Evolutionary conservation across 257 asterid genomes (phyloP), one percentile per base, ranked within the genome.

Genomic region (Gentiana dahurica): DNA sequence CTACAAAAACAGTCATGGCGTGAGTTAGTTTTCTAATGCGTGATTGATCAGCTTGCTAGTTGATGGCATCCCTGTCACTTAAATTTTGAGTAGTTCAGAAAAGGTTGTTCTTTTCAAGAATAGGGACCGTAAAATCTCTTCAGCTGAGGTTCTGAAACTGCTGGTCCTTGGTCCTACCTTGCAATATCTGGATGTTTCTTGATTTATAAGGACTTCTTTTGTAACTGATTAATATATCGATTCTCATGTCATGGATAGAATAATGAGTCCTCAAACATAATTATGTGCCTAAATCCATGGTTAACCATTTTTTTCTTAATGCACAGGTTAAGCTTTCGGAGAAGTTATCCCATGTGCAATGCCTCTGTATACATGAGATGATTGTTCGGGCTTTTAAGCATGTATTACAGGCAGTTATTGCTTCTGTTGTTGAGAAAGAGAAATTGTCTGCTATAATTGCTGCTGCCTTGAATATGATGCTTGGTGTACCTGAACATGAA

Each of bases 291-390:
- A 45, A 61, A 72, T 64, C 56, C 44, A 46, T 64, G 58, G 67
- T 62, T 64, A 68, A 35, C 55, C 47, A 57, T 57, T 57, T 49
- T 24, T 76, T 34, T 55, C 60, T 47, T 62, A 34, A 68, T 65
- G 65, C 49, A 52, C 91, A 91, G 98, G 98, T 91, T 72, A 91
- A 85, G 70, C 96, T 91, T 67, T 87, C 98, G 58, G 98, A 87
- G 71, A 91, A 87, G 73, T 71, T 91, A 63, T 85, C 94, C 34
- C 98, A 91, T 65, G 98, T 91, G 71, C 98, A 91, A 48, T 87
- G 95, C 61, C 95, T 91, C 61, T 91, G 98, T 80, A 79, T 90
- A 65, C 98, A 87, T 53, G 98, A 90, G 81, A 90, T 90, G 98
- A 85, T 87, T 57, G 89, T 82, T 52, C 79, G 98, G 53, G 94